Base-by-base conservation (phyloP, 1,284 basidiomycete genomes). In the Apiotrichum veenhuisii region DNA sequence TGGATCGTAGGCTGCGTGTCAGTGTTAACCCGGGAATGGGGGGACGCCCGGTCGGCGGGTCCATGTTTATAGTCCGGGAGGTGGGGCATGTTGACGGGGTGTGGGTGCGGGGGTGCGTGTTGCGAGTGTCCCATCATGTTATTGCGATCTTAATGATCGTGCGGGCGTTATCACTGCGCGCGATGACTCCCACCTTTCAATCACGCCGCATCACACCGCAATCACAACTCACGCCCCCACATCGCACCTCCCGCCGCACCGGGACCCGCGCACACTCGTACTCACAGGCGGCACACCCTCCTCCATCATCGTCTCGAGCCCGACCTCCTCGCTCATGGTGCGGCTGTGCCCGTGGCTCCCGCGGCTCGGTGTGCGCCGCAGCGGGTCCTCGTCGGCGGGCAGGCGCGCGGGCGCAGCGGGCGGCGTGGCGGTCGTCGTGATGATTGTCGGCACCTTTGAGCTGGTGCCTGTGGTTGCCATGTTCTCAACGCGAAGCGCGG, bases 1-100 rank as follows among this genome's bases (percentile, higher is more conserved):
- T 96, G 92, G 38, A 97, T 87, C 55, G 83, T 87, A n/a, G 68
- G 60, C 73, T 75, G 54, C 7, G 40, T 22, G 55, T 56, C 5
- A 54, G 53, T 22, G 40, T 41, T 9, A 42, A 23, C 27, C n/a
- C 20, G 18, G 3, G 41, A 42, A 12, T 22, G 20, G 22, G 11
- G 22, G 9, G n/a, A n/a, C n/a, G n/a, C n/a, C n/a, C n/a, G n/a
- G n/a, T n/a, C n/a, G n/a, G n/a, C n/a, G n/a, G n/a, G n/a, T n/a
- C n/a, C n/a, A n/a, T n/a, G n/a, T n/a, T n/a, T n/a, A n/a, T n/a
- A n/a, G n/a, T n/a, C n/a, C 22, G 22, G 41, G 11, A n/a, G 41
- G 41, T 14, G 33, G 8, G 34, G 17, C 34, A 36, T 11, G 10
- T 11, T 14, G 12, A 11, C 10, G 12, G 34, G 12, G 12, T 14